Base-by-base conservation (phyloP, 1,284 basidiomycete genomes). In the Trichosporon inkin region DNA sequence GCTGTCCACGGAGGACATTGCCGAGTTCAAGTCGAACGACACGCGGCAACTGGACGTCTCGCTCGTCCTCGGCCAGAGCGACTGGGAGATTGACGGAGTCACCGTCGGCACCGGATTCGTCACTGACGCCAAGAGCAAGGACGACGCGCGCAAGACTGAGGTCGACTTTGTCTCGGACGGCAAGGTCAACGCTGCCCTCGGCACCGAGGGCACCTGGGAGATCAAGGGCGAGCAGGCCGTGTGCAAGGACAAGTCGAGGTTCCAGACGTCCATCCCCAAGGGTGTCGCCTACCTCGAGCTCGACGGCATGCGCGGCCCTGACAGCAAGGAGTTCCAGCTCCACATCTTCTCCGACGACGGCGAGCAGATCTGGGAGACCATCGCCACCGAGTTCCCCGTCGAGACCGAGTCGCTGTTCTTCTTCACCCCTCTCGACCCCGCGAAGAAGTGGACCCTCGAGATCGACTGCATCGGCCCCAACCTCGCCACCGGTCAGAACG, bases 341-440 rank as follows among this genome's bases (percentile, higher is more conserved):
- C 69, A 92, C 92, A 82, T 97, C 93, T 78, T 97, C 93, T 40
- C 93, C 93, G 64, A 97, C 96, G 71, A 93, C 91, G 34, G 93
- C 92, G 56, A 97, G 84, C 41, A 96, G 81, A 41, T 47, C 44
- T 49, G 44, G 44, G 44, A 49, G 44, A 49, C 44, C 14, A 49
- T 49, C 44, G 22, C 44, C 22, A 49, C 44, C 44, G 24, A 49
- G 24, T 49, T 49, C 44, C 44, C 44, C 24, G 28, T 24, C 11
- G 24, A 17, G 14, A 32, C 24, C 24, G 22, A 49, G 44, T 49
- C 44, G 44, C 44, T 49, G 22, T 32, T 49, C 44, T 49, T 49
- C 44, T 49, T 49, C 44, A 14, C 44, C 22, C 44, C 44, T 10
- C 44, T 49, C 22, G 44, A 49, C 44, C 44, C 44, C 44, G 22